Conservation (phyloP, 176 grass and related monocot species). For the Carex cristatella region DNA sequence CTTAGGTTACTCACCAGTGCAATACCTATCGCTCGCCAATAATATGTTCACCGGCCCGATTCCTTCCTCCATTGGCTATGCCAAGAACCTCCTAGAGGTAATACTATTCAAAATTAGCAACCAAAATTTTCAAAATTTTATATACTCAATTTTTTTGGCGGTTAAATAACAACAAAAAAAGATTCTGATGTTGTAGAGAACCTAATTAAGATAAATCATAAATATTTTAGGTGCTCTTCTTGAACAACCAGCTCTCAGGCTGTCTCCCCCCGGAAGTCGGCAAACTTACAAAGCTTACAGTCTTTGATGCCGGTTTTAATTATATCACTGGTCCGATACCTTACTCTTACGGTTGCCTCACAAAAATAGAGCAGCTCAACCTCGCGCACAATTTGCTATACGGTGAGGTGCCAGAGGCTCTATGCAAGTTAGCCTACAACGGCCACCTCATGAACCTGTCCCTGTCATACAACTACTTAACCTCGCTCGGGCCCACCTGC, state of each 20-base stretch:
- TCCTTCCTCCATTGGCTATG: constrained; percentile 49
- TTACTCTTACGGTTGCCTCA: constrained; percentile 62
- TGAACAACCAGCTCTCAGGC: constrained; percentile 71
- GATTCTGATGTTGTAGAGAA: not conserved
- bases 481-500: constrained; percentile 56
- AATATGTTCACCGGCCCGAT: constrained; percentile 76
- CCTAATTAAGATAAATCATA: not conserved
- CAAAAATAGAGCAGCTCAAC: constrained; percentile 76
- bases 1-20: constrained; percentile 60
- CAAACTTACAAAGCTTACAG: constrained; percentile 54
- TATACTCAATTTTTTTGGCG: not conserved
- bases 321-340: constrained; percentile 71
- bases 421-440: constrained; percentile 46
- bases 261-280: constrained; percentile 88
- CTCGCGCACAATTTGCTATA: constrained; percentile 64
- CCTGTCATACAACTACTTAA: constrained; percentile 84
- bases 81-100: constrained; percentile 33
- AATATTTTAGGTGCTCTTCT: constrained; percentile 70
- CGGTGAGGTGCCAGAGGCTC: constrained; percentile 69
- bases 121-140: not conserved
- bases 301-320: constrained; percentile 93
- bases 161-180: not conserved
- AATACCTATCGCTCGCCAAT: constrained; percentile 82
- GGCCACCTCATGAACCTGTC: constrained; percentile 57
- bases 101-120: not conserved